Evolutionary conservation across 164 flowering plant genomes (phyloP).

Genomic region (Macadamia integrifolia): DNA sequence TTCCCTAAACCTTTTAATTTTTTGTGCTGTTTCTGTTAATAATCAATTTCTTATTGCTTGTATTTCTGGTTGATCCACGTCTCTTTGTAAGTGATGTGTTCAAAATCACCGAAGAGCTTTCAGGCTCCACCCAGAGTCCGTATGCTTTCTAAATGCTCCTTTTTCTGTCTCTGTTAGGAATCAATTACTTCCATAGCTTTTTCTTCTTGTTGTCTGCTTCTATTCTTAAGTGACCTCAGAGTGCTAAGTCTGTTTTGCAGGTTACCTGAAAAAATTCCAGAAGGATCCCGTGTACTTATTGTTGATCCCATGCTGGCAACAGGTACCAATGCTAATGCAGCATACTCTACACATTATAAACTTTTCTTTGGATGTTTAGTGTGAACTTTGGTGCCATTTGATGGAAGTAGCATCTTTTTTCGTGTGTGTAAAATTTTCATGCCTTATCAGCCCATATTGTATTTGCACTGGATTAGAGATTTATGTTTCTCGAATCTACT

Average conservation of each 20-base stretch:
- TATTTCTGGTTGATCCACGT: no score
- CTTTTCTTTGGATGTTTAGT: no score
- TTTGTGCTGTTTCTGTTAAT: neutral
- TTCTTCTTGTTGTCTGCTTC: no score
- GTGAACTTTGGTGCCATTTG: no score
- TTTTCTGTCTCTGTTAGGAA: neutral
- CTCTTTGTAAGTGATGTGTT: no score
- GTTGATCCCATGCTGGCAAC: slow-evolving; percentile 99
- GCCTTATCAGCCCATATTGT: neutral
- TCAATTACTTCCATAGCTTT: neutral
- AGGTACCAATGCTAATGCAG: slow-evolving; percentile 33
- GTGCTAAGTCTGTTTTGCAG: slow-evolving; percentile 27
- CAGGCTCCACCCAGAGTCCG: no score
- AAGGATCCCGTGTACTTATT: slow-evolving; percentile 76
- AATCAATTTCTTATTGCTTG: neutral
- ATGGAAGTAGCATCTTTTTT: no score
- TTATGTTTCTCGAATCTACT: neutral
- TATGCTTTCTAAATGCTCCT: no score
- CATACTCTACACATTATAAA: neutral
- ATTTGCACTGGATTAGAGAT: neutral
- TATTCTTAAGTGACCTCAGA: neutral
- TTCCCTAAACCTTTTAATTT: no score
- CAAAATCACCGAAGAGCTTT: no score
- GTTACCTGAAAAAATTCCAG: slow-evolving; percentile 77
- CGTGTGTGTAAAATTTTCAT: no score